phyloP scores from a whole-genome alignment of 2,329 filamentous ascomycete species.

The Fusarium citri region DNA sequence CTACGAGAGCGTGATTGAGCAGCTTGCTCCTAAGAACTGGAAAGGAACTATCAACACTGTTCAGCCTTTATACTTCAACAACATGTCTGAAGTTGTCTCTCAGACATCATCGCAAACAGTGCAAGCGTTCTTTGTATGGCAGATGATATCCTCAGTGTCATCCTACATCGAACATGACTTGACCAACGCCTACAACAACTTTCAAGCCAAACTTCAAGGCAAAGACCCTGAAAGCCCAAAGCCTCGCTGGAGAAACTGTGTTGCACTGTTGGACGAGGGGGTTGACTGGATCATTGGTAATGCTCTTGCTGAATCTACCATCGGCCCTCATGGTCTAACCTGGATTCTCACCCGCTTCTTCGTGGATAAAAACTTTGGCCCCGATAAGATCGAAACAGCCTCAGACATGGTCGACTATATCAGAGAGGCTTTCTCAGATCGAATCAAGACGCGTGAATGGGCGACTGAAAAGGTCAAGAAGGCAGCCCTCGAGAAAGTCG shows the following conservation, averaged over 20 bases:
- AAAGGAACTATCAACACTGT: neutral
- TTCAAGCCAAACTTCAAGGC: constrained; percentile 70
- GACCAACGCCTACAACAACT: constrained; percentile 68
- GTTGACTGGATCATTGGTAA: constrained; percentile 14
- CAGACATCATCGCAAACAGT: constrained; percentile 66
- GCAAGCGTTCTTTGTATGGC: constrained; percentile 74
- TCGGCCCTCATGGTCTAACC: constrained; percentile 57
- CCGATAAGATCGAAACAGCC: constrained; percentile 73
- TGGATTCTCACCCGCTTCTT: constrained; percentile 80
- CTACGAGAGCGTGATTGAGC: constrained; percentile 13
- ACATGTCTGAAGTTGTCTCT: neutral
- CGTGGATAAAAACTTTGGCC: constrained; percentile 74
- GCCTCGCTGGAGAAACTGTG: constrained; percentile 26
- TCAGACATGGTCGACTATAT: constrained; percentile 78
- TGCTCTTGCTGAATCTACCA: neutral
- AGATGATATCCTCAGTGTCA: constrained; percentile 66
- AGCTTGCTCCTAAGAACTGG: constrained; percentile 24
- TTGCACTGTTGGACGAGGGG: constrained; percentile 12
- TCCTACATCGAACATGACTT: constrained; percentile 68
- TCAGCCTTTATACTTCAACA: neutral
- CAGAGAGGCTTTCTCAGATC: constrained; percentile 72
- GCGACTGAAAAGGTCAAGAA: constrained; percentile 71
- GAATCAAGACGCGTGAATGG: constrained; percentile 69
- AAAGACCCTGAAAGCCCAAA: constrained; percentile 41
- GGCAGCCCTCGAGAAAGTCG: constrained; percentile 71